Conservation (phyloP, 2,329 filamentous ascomycete genomes). For the Aspergillus proliferans region DNA sequence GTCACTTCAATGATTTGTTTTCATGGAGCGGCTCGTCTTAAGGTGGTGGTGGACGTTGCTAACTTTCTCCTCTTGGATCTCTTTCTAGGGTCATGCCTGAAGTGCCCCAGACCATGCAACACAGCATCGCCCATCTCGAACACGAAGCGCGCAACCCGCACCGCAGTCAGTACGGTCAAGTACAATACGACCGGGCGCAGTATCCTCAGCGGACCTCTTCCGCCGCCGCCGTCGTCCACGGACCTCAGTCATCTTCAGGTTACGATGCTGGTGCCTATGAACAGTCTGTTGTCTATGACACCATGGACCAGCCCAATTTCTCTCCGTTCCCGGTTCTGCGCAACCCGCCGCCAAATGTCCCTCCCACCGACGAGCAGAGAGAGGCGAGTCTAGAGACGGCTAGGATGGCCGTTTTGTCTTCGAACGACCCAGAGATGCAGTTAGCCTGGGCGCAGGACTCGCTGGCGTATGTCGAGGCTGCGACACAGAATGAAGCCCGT, state of each 20-base stretch:
- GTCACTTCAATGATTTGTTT: background rate
- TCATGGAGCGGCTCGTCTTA: constrained; percentile 4
- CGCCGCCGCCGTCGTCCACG: constrained; percentile 20
- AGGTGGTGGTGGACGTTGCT: constrained; percentile 14
- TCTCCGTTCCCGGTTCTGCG: constrained; percentile 85
- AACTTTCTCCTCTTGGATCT: constrained; percentile 14
- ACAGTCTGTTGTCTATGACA: constrained; percentile 46
- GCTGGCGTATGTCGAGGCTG: constrained; percentile 78
- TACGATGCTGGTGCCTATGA: constrained; percentile 41
- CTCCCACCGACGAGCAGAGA: constrained; percentile 88
- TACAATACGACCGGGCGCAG: constrained; percentile 27
- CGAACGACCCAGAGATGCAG: constrained; percentile 93
- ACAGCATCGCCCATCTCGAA: constrained; percentile 87
- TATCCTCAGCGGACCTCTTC: constrained; percentile 34
- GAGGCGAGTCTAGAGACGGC: constrained; percentile 83
- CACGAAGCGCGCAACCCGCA: constrained; percentile 57
- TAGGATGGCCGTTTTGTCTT: constrained; percentile 75
- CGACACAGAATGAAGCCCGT: constrained; percentile 68
- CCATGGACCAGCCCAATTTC: constrained; percentile 64
- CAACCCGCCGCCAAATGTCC: constrained; percentile 75
- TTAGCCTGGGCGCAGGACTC: constrained; percentile 94
- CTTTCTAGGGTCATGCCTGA: constrained; percentile 76
- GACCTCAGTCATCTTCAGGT: constrained; percentile 18
- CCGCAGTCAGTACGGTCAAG: constrained; percentile 31
- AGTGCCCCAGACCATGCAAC: constrained; percentile 93